A percentile compares a stretch with the other conserved stretches of the same genome.
Evolutionary conservation across 2,329 filamentous ascomycete genomes (phyloP).

Genomic region (Elsinoe australis): DNA sequence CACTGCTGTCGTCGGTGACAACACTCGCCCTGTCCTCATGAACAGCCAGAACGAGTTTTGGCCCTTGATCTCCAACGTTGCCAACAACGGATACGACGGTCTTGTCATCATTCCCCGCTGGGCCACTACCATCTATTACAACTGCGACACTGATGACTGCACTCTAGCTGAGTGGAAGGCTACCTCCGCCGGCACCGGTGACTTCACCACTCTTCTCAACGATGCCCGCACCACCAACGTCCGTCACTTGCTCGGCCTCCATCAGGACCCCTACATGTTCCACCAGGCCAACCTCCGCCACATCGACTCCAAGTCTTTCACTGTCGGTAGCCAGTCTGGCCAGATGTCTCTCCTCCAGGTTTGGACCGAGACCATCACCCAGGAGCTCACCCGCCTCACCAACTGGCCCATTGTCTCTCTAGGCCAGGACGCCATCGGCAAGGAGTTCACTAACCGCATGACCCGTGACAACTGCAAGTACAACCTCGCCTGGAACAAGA

Average conservation of each 20-base stretch:
- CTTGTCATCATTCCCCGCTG: conserved; percentile 52
- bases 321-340: conserved; percentile 41
- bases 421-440: conserved; percentile 50
- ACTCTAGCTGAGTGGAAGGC: conserved; percentile 54
- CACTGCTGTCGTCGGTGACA: conserved; percentile 54
- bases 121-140: conserved; percentile 58
- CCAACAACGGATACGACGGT: conserved; percentile 48
- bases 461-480: conserved; percentile 48
- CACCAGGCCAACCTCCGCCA: conserved; percentile 55
- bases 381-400: conserved; percentile 48
- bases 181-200: conserved; percentile 49
- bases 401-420: conserved; percentile 49
- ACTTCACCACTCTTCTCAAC: conserved; percentile 45
- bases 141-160: conserved; percentile 52
- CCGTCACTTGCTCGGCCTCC: conserved; percentile 50
- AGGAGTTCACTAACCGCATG: conserved; percentile 46
- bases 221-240: conserved; percentile 48
- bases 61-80: conserved; percentile 47
- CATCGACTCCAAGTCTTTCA: conserved; percentile 40
- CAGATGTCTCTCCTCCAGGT: conserved; percentile 49
- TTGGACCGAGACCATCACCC: conserved; percentile 49
- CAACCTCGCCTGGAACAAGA: conserved; percentile 41
- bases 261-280: conserved; percentile 54
- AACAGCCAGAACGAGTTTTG: conserved; percentile 48
- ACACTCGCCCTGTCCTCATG: conserved; percentile 49